phyloP scores from a whole-genome alignment of 2,329 filamentous ascomycete genomes.

The Aspergillus neoniger region DNA sequence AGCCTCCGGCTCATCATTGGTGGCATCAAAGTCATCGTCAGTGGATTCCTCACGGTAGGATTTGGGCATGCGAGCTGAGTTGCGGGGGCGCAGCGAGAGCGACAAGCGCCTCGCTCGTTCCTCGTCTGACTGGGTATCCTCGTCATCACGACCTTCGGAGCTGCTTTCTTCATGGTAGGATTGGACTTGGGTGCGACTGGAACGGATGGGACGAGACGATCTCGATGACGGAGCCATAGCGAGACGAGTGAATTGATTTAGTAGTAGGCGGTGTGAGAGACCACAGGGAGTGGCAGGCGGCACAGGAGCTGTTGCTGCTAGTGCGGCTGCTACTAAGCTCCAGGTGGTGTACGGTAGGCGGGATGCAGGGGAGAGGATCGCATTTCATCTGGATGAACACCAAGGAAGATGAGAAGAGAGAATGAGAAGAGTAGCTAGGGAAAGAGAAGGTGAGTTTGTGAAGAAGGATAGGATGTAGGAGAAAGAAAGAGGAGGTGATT shows the following conservation, averaged over 20 bases:
- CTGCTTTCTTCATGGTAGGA: conserved; percentile 43
- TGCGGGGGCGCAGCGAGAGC: conserved; percentile 35
- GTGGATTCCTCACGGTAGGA: conserved; percentile 41
- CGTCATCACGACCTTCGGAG: conserved; percentile 31
- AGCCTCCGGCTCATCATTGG: conserved; percentile 18
- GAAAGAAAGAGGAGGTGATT: background rate
- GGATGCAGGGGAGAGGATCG: background rate
- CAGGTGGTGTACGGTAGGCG: background rate
- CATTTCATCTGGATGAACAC: background rate
- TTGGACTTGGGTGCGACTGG: conserved; percentile 37
- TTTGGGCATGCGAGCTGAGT: conserved; percentile 26
- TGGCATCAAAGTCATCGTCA: conserved; percentile 28
- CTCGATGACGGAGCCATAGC: conserved; percentile 33
- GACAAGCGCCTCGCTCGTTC: conserved; percentile 22
- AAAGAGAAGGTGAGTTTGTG: background rate
- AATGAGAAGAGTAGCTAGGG: background rate
- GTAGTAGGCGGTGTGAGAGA: conserved; percentile 10
- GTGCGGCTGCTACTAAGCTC: background rate
- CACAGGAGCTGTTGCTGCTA: conserved; percentile 19
- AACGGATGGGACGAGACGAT: conserved; percentile 37
- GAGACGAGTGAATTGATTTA: background rate
- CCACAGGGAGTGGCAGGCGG: conserved; percentile 10
- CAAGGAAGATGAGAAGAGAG: too few relatives aligned
- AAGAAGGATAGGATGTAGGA: background rate
- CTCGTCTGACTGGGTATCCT: conserved; percentile 16